phyloP scores from a whole-genome alignment of 352 stramenopile species.

The Thalassiosira pacifica region DNA sequence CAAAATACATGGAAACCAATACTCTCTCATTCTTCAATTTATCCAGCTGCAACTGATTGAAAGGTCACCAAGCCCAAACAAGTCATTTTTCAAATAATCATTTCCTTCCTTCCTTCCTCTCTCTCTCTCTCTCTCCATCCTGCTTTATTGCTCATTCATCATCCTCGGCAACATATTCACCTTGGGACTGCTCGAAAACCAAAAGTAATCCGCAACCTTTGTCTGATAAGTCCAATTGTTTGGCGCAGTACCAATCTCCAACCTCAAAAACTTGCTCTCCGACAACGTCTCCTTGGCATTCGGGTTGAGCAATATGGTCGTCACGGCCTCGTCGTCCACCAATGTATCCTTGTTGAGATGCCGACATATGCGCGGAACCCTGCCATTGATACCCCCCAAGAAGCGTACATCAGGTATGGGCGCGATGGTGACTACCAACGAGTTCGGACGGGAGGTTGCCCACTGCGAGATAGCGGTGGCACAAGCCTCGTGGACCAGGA shows the following conservation, averaged over 20 bases:
- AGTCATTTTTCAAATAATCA: too few relatives aligned
- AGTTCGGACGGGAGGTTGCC: conserved; percentile 50
- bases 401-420: conserved; percentile 78
- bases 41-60: neutral
- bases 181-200: conserved; percentile 83
- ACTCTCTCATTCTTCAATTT: too few relatives aligned
- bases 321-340: conserved; percentile 75
- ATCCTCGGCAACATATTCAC: conserved; percentile 83
- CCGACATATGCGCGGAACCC: conserved; percentile 73
- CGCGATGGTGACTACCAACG: conserved; percentile 71
- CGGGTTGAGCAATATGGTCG: conserved; percentile 85
- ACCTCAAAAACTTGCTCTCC: conserved; percentile 69
- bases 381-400: conserved; percentile 78
- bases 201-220: conserved; percentile 85
- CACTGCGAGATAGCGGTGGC: conserved; percentile 71
- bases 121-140: too few relatives aligned
- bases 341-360: conserved; percentile 41
- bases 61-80: neutral
- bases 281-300: conserved; percentile 79
- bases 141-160: conserved; percentile 80
- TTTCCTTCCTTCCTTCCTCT: too few relatives aligned
- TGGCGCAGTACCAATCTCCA: conserved; percentile 83
- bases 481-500: conserved; percentile 78
- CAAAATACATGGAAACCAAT: too few relatives aligned
- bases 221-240: conserved; percentile 79